phyloP scores from a whole-genome alignment of 164 flowering plant species.

The grape (Vitis vinifera) region DNA sequence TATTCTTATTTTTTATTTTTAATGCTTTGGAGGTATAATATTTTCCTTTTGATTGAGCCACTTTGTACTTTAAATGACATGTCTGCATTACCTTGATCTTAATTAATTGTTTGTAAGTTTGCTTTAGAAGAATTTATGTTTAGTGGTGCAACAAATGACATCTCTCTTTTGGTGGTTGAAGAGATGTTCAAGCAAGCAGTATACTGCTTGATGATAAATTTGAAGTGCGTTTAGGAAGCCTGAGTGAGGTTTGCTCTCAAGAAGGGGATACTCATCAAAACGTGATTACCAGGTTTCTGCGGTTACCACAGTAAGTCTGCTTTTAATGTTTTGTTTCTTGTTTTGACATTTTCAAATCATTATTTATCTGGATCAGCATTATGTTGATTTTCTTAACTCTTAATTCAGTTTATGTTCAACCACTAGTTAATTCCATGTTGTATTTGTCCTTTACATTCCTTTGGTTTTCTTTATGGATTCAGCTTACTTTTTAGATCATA shows the following conservation, averaged over 20 bases:
- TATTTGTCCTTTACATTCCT: no score
- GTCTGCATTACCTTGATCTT: no score
- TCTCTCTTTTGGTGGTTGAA: slow-evolving; percentile 25
- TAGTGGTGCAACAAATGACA: slow-evolving; percentile 15
- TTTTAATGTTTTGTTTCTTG: neutral
- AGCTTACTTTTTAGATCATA: no score
- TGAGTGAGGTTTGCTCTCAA: slow-evolving; percentile 78
- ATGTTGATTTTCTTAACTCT: neutral
- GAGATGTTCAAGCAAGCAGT: slow-evolving; percentile 99
- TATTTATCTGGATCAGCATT: neutral
- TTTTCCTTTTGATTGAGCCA: no score
- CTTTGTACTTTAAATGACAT: no score
- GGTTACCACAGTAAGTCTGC: slow-evolving; percentile 83
- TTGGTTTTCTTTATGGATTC: no score
- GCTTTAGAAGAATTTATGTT: slow-evolving; percentile 2
- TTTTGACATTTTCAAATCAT: slow-evolving; percentile 6
- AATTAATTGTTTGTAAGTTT: neutral
- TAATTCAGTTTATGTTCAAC: neutral
- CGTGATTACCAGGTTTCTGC: slow-evolving; percentile 68
- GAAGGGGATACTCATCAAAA: slow-evolving; percentile 79
- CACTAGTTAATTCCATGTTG: neutral
- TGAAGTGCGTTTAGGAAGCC: slow-evolving; percentile 96
- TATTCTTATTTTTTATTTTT: no score
- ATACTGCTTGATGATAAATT: slow-evolving; percentile 96
- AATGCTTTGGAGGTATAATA: no score